These are phyloP conservation scores for Aspergillus tubingensis DNA, from an alignment of 2,329 filamentous ascomycete genomes.

Conservation along the genomic window DNA sequence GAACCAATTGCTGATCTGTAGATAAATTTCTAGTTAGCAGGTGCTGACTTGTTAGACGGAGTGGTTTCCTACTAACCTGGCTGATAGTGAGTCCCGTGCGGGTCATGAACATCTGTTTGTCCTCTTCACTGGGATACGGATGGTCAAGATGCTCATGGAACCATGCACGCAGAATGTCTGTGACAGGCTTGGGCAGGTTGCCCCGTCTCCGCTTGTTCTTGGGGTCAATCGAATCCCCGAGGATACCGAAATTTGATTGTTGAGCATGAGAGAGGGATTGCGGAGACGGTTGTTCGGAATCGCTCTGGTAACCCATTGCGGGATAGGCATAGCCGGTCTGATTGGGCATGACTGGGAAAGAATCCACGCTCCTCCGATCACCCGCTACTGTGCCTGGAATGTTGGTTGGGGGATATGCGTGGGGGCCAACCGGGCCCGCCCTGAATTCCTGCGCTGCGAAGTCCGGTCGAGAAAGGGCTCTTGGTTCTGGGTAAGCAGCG, in stretches of 20 bases:
- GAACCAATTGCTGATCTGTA: slow-evolving; percentile 56
- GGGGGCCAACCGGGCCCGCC: slow-evolving; percentile 8
- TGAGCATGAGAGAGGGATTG: slow-evolving; percentile 31
- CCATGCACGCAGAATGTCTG: slow-evolving; percentile 78
- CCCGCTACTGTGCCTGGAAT: slow-evolving; percentile 22
- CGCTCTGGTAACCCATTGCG: slow-evolving; percentile 31
- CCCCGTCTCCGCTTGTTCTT: slow-evolving; percentile 65
- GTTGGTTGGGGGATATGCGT: slow-evolving; percentile 17
- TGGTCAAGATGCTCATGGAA: slow-evolving; percentile 75
- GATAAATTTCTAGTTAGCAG: not conserved
- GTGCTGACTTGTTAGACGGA: slow-evolving; percentile 2
- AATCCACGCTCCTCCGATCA: slow-evolving; percentile 28
- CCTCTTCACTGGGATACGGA: slow-evolving; percentile 84
- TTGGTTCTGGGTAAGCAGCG: slow-evolving; percentile 30
- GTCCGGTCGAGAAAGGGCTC: slow-evolving; percentile 30
- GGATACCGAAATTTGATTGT: slow-evolving; percentile 41
- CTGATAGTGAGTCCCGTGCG: slow-evolving; percentile 78
- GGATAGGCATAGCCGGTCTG: slow-evolving; percentile 33
- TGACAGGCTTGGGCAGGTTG: slow-evolving; percentile 88
- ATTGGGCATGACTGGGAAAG: slow-evolving; percentile 29
- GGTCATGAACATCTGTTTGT: slow-evolving; percentile 79
- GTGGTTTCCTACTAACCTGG: slow-evolving; percentile 40
- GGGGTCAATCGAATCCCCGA: slow-evolving; percentile 40
- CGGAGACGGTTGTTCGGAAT: slow-evolving; percentile 37
- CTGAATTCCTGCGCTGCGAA: slow-evolving; percentile 29